Conservation (phyloP, 1,139 yeast species). For the Yamadazyma aaseri region DNA sequence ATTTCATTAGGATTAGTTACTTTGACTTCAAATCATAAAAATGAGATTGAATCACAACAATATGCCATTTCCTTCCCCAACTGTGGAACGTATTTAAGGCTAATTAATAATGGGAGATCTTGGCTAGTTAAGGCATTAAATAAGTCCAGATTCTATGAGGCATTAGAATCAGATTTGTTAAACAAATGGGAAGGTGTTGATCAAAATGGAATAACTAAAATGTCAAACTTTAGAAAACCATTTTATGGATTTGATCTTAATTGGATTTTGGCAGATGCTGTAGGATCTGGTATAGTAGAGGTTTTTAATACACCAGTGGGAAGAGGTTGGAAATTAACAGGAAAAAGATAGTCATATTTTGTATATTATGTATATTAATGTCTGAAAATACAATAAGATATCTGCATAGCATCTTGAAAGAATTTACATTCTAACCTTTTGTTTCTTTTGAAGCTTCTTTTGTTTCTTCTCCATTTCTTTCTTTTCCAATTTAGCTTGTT, state of each 20-base stretch:
- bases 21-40: slow-evolving; percentile 47
- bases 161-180: slow-evolving; percentile 48
- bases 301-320: slow-evolving; percentile 71
- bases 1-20: slow-evolving; percentile 57
- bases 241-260: slow-evolving; percentile 58
- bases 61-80: slow-evolving; percentile 58
- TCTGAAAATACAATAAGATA: neutral
- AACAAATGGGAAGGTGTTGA: slow-evolving; percentile 50
- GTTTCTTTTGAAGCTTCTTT: slow-evolving; percentile 43
- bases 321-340: slow-evolving; percentile 64
- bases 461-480: slow-evolving; percentile 50
- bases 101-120: slow-evolving; percentile 44
- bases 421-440: slow-evolving; percentile 37
- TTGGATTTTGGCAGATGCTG: slow-evolving; percentile 65
- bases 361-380: neutral
- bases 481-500: slow-evolving; percentile 72
- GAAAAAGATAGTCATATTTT: slow-evolving; percentile 27
- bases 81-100: slow-evolving; percentile 55
- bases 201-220: slow-evolving; percentile 26
- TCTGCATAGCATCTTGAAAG: too few relatives aligned
- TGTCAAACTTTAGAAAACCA: slow-evolving; percentile 52
- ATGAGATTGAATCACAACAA: slow-evolving; percentile 45
- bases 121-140: slow-evolving; percentile 51
- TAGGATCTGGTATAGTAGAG: slow-evolving; percentile 70
- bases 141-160: slow-evolving; percentile 49